A percentile compares a stretch with the other conserved stretches of the same genome.
Conservation (phyloP, 352 stramenopile species). For the Vaucheria bursata region DNA sequence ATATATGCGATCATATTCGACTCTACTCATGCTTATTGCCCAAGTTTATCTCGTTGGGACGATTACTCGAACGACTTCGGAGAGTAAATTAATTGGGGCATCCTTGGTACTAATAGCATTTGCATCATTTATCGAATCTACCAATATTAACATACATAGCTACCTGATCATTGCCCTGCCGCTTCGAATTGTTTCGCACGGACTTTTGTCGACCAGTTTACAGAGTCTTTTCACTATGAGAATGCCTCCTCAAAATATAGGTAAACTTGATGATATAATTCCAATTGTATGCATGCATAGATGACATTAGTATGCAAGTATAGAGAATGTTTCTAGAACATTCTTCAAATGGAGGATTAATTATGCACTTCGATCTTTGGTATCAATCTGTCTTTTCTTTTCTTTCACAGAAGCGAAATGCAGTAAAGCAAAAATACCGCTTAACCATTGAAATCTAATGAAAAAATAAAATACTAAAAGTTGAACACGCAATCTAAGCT, state of each 20-base stretch:
- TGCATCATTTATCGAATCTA: slow-evolving; percentile 8
- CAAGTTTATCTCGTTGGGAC: slow-evolving; percentile 38
- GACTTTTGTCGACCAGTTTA: slow-evolving; percentile 12
- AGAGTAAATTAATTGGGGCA: slow-evolving; percentile 14
- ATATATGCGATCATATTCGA: slow-evolving; percentile 37
- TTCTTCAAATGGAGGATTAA: too few species aligned
- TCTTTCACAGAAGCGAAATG: too few species aligned
- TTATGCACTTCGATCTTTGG: too few species aligned
- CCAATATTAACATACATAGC: slow-evolving; percentile 3
- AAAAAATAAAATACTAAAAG: too few species aligned
- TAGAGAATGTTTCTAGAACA: too few species aligned
- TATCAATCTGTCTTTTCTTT: too few species aligned
- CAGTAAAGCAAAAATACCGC: too few species aligned
- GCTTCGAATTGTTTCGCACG: slow-evolving; percentile 9
- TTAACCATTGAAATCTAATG: too few species aligned
- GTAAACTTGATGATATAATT: too few species aligned
- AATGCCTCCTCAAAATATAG: slow-evolving; percentile 12
- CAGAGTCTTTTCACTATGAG: slow-evolving; percentile 39
- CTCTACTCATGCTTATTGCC: slow-evolving; percentile 23
- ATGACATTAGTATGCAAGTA: too few species aligned
- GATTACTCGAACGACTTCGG: slow-evolving; percentile 17
- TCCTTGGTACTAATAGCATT: slow-evolving; percentile 6
- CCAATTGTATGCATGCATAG: too few species aligned
- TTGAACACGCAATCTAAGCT: too few species aligned
- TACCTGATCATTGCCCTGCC: slow-evolving; percentile 31